These are phyloP conservation scores for Pleurotus sapidus DNA, from an alignment of 768 basidiomycete species.

Conservation along the genomic window DNA sequence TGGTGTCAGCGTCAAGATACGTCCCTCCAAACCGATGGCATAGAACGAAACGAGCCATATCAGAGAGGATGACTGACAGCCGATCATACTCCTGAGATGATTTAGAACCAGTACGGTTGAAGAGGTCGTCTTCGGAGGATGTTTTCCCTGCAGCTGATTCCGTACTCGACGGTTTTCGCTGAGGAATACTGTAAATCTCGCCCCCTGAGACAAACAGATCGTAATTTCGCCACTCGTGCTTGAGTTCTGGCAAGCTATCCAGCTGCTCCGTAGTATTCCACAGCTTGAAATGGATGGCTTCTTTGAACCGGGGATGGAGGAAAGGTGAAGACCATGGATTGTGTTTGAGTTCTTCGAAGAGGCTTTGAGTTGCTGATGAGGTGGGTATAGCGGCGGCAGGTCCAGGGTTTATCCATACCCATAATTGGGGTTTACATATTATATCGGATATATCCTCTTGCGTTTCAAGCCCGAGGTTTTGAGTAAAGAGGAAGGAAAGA, in stretches of 20 bases:
- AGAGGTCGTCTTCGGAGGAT: slow-evolving; percentile 36
- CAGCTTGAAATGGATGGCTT: slow-evolving; percentile 90
- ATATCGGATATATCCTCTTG: slow-evolving; percentile 44
- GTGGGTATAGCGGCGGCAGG: slow-evolving; percentile 90
- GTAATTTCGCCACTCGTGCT: slow-evolving; percentile 81
- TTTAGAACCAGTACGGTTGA: slow-evolving; percentile 82
- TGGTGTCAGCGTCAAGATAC: slow-evolving; percentile 95
- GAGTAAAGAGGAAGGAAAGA: slow-evolving; percentile 93
- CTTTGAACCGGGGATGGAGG: slow-evolving; percentile 88
- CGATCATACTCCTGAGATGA: slow-evolving; percentile 85
- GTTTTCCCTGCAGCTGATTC: slow-evolving; percentile 9
- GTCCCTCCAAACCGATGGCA: slow-evolving; percentile 96
- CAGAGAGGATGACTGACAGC: slow-evolving; percentile 89
- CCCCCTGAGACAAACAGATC: slow-evolving; percentile 90
- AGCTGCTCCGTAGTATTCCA: slow-evolving; percentile 99
- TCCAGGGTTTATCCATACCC: slow-evolving; percentile 99
- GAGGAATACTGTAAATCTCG: slow-evolving; percentile 63
- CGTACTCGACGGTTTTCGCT: slow-evolving; percentile 31
- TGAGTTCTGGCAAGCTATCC: slow-evolving; percentile 86
- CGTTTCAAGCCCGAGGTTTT: slow-evolving; percentile 83
- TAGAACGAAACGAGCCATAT: slow-evolving; percentile 97
- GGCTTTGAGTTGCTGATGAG: slow-evolving; percentile 73
- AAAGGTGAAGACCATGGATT: slow-evolving; percentile 97
- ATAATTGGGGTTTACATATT: slow-evolving; percentile 89
- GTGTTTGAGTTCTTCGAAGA: slow-evolving; percentile 76